Conservation (phyloP, 208 protist species). For the Wallacemonas sp. region DNA sequence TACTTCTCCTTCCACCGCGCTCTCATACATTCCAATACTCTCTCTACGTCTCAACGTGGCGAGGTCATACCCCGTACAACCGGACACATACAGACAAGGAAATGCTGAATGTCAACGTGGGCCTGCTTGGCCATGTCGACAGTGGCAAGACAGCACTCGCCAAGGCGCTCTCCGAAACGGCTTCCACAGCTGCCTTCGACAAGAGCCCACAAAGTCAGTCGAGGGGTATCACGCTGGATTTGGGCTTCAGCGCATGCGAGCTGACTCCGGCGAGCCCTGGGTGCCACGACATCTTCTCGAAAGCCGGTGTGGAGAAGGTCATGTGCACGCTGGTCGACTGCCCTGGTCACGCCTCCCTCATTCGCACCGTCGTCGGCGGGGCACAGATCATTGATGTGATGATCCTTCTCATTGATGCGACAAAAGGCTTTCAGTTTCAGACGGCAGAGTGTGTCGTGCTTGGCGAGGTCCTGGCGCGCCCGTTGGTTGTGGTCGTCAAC, state of each 20-base stretch:
- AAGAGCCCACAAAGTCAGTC: slow-evolving; percentile 96
- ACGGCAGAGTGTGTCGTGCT: slow-evolving; percentile 96
- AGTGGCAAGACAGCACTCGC: slow-evolving; percentile 96
- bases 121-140: slow-evolving; percentile 97
- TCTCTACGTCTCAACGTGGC: no score
- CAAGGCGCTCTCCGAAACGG: slow-evolving; percentile 89
- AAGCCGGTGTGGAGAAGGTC: slow-evolving; percentile 32
- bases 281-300: slow-evolving; percentile 19
- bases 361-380: slow-evolving; percentile 97
- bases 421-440: slow-evolving; percentile 98
- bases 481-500: slow-evolving; percentile 96
- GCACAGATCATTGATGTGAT: slow-evolving; percentile 99
- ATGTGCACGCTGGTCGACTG: slow-evolving; percentile 98
- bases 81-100: no score
- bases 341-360: slow-evolving; percentile 98
- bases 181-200: slow-evolving; percentile 97
- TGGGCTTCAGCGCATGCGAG: slow-evolving; percentile 95
- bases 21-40: no score
- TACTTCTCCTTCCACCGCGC: no score
- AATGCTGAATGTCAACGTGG: slow-evolving; percentile 95
- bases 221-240: slow-evolving; percentile 97
- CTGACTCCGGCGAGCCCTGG: slow-evolving; percentile 20
- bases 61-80: no score
- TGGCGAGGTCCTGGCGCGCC: slow-evolving; percentile 74
- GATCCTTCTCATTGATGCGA: slow-evolving; percentile 97